Conservation (phyloP, 805 yeast genomes). For the Candida ficus region DNA sequence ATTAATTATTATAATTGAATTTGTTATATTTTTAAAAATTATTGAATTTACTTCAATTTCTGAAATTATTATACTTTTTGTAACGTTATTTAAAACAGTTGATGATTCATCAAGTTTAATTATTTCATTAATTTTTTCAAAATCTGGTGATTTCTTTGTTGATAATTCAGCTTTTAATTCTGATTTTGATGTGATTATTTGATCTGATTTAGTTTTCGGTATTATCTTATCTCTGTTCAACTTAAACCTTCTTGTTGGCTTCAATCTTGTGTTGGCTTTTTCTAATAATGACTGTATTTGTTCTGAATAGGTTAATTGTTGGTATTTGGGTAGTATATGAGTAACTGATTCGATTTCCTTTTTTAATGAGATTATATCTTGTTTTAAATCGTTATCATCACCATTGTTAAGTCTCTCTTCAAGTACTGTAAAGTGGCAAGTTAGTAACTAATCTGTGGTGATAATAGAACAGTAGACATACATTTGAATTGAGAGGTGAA, state of each 20-base stretch:
- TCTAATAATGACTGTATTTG: slow-evolving; percentile 9
- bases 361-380: slow-evolving; percentile 7
- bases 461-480: too few species aligned
- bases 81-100: slow-evolving; percentile 8
- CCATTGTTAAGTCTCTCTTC: not conserved
- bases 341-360: slow-evolving; percentile 12
- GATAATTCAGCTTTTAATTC: not conserved
- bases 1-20: slow-evolving; percentile 11
- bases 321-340: slow-evolving; percentile 20
- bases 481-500: slow-evolving; percentile 3
- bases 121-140: not conserved
- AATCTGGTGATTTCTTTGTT: not conserved
- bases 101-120: not conserved
- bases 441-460: too few species aligned
- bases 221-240: slow-evolving; percentile 7
- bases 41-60: slow-evolving; percentile 7
- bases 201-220: not conserved
- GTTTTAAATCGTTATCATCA: not conserved
- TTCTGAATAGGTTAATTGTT: slow-evolving; percentile 18
- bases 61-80: slow-evolving; percentile 8
- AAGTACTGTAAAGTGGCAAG: too few species aligned
- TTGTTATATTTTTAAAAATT: slow-evolving; percentile 9
- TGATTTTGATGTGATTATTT: not conserved
- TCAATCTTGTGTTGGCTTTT: not conserved
- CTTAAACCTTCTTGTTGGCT: slow-evolving; percentile 8